A percentile compares a stretch with the other conserved stretches of the same genome.
Conservation (phyloP, 805 yeast genomes). For the Starmerella bombi region DNA sequence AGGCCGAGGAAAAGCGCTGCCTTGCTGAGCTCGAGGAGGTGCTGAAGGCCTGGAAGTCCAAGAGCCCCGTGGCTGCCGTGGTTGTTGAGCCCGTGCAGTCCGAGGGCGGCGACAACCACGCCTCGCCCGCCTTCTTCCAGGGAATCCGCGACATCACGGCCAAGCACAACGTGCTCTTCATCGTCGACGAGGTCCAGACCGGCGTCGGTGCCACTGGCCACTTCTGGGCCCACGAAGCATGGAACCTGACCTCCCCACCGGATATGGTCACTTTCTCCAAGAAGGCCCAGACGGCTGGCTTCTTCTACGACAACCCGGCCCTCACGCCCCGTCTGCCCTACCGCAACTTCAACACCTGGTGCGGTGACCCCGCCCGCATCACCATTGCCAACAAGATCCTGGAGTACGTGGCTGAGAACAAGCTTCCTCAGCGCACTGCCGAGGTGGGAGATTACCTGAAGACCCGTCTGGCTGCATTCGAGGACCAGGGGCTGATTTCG, state of each 20-base stretch:
- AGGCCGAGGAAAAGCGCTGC: slow-evolving; percentile 69
- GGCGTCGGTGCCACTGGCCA: slow-evolving; percentile 81
- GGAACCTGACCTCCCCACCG: slow-evolving; percentile 59
- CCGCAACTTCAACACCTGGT: slow-evolving; percentile 89
- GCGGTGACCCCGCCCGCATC: slow-evolving; percentile 79
- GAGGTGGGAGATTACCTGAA: slow-evolving; percentile 58
- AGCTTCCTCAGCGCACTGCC: slow-evolving; percentile 42
- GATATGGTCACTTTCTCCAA: slow-evolving; percentile 79
- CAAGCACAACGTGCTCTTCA: slow-evolving; percentile 56
- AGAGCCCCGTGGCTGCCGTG: slow-evolving; percentile 71
- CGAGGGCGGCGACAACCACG: slow-evolving; percentile 89
- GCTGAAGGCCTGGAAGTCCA: slow-evolving; percentile 47
- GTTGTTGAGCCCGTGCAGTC: slow-evolving; percentile 86
- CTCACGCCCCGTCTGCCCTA: slow-evolving; percentile 63
- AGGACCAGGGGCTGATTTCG: slow-evolving; percentile 39
- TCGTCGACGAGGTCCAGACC: slow-evolving; percentile 80
- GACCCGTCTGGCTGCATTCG: slow-evolving; percentile 39
- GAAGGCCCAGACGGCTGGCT: slow-evolving; percentile 83
- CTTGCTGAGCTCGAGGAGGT: slow-evolving; percentile 60
- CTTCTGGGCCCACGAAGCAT: slow-evolving; percentile 83
- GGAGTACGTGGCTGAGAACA: slow-evolving; percentile 47
- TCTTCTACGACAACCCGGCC: slow-evolving; percentile 62
- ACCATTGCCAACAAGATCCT: slow-evolving; percentile 63
- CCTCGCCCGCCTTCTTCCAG: slow-evolving; percentile 63
- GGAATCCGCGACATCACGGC: slow-evolving; percentile 64